phyloP scores from a whole-genome alignment of 73 alveolate genomes.

The Uronychia binucleata region DNA sequence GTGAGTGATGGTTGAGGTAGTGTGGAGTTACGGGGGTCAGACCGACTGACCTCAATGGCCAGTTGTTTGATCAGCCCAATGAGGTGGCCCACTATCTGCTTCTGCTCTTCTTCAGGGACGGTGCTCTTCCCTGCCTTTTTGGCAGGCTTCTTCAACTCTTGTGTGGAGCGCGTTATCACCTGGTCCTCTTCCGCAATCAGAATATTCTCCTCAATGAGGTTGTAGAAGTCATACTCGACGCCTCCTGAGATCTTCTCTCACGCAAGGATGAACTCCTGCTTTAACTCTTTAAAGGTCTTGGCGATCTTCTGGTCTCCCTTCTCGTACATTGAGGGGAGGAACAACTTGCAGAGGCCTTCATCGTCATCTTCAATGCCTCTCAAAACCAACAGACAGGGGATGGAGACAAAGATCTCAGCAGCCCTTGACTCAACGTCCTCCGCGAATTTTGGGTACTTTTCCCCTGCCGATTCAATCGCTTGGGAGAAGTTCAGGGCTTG shows the following conservation, averaged over 20 bases:
- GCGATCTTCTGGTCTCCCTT: background rate
- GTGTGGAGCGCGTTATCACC: background rate
- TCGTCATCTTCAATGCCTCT: slow-evolving; percentile 61
- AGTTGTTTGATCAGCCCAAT: slow-evolving; percentile 25
- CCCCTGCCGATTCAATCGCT: slow-evolving; percentile 71
- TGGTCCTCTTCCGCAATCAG: slow-evolving; percentile 32
- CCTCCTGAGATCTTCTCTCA: background rate
- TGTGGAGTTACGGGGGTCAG: slow-evolving; percentile 51
- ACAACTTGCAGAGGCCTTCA: slow-evolving; percentile 57
- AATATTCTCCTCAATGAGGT: slow-evolving; percentile 29
- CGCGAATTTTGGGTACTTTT: slow-evolving; percentile 57
- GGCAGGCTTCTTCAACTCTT: background rate
- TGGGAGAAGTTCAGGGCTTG: slow-evolving; percentile 11
- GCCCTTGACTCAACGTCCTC: slow-evolving; percentile 60
- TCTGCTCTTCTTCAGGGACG: slow-evolving; percentile 17
- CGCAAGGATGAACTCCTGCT: background rate
- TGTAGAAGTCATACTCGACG: slow-evolving; percentile 48
- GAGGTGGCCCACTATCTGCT: slow-evolving; percentile 4
- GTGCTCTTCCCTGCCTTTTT: background rate
- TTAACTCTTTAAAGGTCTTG: background rate
- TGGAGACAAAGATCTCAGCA: slow-evolving; percentile 72
- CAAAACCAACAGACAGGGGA: slow-evolving; percentile 73
- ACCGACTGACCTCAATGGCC: slow-evolving; percentile 48
- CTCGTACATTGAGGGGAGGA: slow-evolving; percentile 62
- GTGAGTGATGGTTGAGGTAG: too few relatives aligned